phyloP scores from a whole-genome alignment of 2,329 filamentous ascomycete species.

The Colletotrichum sp. region DNA sequence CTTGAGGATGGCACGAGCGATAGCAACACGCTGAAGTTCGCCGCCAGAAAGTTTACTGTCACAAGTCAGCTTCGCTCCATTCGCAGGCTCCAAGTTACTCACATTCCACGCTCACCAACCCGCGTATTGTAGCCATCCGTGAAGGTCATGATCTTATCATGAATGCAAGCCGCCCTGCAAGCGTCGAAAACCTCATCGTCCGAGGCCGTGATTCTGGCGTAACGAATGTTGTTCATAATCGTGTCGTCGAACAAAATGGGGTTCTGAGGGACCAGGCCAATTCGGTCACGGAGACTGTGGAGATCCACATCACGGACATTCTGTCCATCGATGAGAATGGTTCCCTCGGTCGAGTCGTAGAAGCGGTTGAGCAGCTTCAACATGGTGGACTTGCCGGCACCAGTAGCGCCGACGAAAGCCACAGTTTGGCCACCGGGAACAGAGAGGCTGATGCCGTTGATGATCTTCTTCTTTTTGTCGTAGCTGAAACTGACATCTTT shows the following conservation, averaged over 20 bases:
- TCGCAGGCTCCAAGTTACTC: conserved; percentile 21
- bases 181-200: conserved; percentile 61
- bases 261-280: conserved; percentile 62
- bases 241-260: conserved; percentile 63
- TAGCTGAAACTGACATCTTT: conserved; percentile 62
- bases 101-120: conserved; percentile 57
- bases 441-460: conserved; percentile 58
- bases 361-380: conserved; percentile 64
- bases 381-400: conserved; percentile 64
- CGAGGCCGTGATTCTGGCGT: conserved; percentile 57
- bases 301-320: conserved; percentile 60
- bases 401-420: conserved; percentile 65
- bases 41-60: conserved; percentile 66
- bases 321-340: conserved; percentile 60
- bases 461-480: conserved; percentile 62
- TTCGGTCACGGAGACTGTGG: conserved; percentile 54
- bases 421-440: conserved; percentile 58
- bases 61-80: conserved; percentile 23
- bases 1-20: conserved; percentile 75
- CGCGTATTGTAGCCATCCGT: conserved; percentile 55
- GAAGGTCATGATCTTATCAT: conserved; percentile 62
- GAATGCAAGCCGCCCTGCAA: conserved; percentile 60
- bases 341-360: conserved; percentile 60
- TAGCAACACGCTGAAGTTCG: conserved; percentile 70
- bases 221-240: conserved; percentile 64